Percentiles rank a stretch among this genome's conserved stretches.
phyloP scores from a whole-genome alignment of 495 filamentous ascomycete species.

The Lindgomyces ingoldianus region DNA sequence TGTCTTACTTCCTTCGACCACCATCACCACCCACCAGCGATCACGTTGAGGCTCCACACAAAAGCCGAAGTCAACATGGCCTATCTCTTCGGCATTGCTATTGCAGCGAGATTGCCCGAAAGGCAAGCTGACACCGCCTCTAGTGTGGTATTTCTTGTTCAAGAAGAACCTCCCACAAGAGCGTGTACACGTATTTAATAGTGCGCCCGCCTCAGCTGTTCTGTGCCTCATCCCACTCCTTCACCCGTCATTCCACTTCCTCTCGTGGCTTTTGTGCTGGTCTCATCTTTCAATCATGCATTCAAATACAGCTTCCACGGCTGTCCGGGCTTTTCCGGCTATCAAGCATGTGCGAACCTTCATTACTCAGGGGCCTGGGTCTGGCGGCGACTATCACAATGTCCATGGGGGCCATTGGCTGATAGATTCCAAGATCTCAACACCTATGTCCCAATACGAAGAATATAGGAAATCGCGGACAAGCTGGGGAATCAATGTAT shows the following conservation, averaged over 20 bases:
- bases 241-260: background rate
- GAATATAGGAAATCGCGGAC: conserved; percentile 83
- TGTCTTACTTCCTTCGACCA: background rate
- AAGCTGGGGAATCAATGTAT: conserved; percentile 92
- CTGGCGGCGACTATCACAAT: conserved; percentile 94
- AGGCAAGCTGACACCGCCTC: conserved; percentile 11
- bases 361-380: conserved; percentile 82
- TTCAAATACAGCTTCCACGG: background rate
- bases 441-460: conserved; percentile 85
- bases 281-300: conserved; percentile 12
- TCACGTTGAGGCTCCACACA: conserved; percentile 15
- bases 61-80: conserved; percentile 13
- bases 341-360: conserved; percentile 82
- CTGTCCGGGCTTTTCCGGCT: conserved; percentile 55
- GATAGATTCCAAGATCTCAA: conserved; percentile 86
- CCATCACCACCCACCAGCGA: conserved; percentile 6
- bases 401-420: conserved; percentile 91
- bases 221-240: conserved; percentile 8
- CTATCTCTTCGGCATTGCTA: conserved; percentile 18
- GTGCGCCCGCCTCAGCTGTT: conserved; percentile 9
- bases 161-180: background rate
- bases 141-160: conserved; percentile 7
- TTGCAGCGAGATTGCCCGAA: conserved; percentile 38
- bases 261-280: background rate
- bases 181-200: conserved; percentile 5